Base-by-base conservation (phyloP, 306 rosid genomes). In the Cercis canadensis region DNA sequence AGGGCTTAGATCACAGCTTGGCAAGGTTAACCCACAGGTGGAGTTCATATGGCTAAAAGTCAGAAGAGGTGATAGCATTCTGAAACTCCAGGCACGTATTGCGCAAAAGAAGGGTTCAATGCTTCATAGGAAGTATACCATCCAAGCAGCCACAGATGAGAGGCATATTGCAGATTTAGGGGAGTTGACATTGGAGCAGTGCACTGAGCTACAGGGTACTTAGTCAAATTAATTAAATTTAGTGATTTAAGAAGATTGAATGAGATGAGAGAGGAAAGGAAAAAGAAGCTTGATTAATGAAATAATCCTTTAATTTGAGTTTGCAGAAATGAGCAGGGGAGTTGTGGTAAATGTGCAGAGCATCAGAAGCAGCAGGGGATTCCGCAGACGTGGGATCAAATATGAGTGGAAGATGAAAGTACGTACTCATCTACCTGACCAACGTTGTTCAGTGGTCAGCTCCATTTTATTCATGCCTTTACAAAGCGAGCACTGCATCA, bases 341-440 rank as follows among this genome's bases (percentile, higher is more conserved):
- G 62, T 70, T 61, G 70, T 85, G 15, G 70, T 85, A 15, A 69
- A 82, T 16, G 62, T 49, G 7, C 63, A 67, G n/a, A 57, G 49
- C 15, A 55, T 24, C 29, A 3, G 29, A 1, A 1, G 29, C 29
- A 24, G 50, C 11, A 73, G 68, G 32, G 91, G 82, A 62, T 85
- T 78, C 64, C 58, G 74, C 59, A 83, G 54, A 77, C 79, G 32
- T 43, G 87, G 87, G 32, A 65, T 88, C 0, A 85, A 78, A 57
- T 92, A 88, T 78, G 89, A 92, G 19, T 87, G 96, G 97, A 87
- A 49, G 75, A 77, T 73, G 80, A 92, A 89, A 80, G 39, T 55
- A 13, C 83, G 76, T 4, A 76, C 59, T 6, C 57, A 89, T 75
- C 73, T 87, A 4, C 96, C 87, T 12, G 88, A 89, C 24, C 84